Evolutionary conservation across 208 protist genomes (phyloP).

Genomic region (Blastocrithidia nonstop): DNA sequence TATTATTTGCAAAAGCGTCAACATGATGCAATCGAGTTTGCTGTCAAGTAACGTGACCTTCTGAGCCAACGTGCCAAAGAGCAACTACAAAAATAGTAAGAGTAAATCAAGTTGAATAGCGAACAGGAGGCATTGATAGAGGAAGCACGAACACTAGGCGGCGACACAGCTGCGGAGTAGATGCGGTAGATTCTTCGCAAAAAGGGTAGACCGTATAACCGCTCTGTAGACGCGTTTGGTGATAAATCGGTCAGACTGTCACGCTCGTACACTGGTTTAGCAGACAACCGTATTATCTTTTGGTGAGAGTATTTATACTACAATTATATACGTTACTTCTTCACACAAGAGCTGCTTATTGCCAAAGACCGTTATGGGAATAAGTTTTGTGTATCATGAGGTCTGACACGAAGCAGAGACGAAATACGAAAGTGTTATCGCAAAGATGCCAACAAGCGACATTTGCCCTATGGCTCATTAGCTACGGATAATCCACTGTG

Average conservation of each 20-base stretch:
- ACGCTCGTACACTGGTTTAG: slow-evolving; percentile 72
- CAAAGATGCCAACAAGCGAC: slow-evolving; percentile 68
- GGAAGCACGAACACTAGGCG: slow-evolving; percentile 31
- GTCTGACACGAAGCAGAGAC: slow-evolving; percentile 63
- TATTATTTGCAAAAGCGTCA: slow-evolving; percentile 55
- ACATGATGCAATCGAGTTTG: slow-evolving; percentile 57
- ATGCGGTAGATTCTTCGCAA: slow-evolving; percentile 27
- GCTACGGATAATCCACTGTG: slow-evolving; percentile 74
- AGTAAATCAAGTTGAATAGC: slow-evolving; percentile 19
- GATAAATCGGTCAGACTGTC: slow-evolving; percentile 67
- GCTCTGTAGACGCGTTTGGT: slow-evolving; percentile 75
- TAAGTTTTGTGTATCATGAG: slow-evolving; percentile 80
- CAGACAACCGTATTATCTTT: slow-evolving; percentile 72
- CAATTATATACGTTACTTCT: slow-evolving; percentile 81
- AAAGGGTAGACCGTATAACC: slow-evolving; percentile 40
- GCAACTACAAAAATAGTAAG: slow-evolving; percentile 40
- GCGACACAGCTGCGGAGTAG: slow-evolving; percentile 25
- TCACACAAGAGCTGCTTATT: slow-evolving; percentile 80
- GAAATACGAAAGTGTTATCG: slow-evolving; percentile 82
- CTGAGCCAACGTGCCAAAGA: slow-evolving; percentile 48
- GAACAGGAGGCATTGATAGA: slow-evolving; percentile 28
- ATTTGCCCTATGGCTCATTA: slow-evolving; percentile 71
- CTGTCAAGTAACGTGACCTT: slow-evolving; percentile 63
- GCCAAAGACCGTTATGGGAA: slow-evolving; percentile 85
- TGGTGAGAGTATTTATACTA: slow-evolving; percentile 79